Conservation (phyloP, 129 eudicot species). For the Artemisia tridentata region DNA sequence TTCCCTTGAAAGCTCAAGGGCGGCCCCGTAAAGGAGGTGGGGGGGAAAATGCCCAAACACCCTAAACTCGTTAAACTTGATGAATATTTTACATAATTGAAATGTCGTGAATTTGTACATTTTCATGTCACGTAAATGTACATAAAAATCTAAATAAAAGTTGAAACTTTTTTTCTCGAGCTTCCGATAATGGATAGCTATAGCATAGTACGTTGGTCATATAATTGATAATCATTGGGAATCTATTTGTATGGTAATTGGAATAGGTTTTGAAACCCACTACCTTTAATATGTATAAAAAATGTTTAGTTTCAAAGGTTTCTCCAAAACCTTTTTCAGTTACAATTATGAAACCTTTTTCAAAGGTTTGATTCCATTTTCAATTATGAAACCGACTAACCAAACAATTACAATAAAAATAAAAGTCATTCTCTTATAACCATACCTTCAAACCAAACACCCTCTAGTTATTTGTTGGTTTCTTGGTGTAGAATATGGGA, state of each 20-base stretch:
- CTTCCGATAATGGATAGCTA: neutral
- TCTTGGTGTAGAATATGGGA: slow-evolving; percentile 17
- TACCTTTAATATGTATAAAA: too few species aligned
- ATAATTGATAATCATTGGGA: neutral
- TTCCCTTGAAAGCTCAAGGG: too few species aligned
- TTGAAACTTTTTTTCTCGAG: too few species aligned
- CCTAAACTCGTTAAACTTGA: too few species aligned
- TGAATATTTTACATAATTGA: too few species aligned
- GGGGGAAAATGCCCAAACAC: too few species aligned
- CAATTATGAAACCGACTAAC: too few species aligned
- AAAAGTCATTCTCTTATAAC: neutral
- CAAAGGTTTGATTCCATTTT: too few species aligned
- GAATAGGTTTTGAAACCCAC: too few species aligned
- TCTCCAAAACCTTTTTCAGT: neutral
- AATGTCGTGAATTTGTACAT: too few species aligned
- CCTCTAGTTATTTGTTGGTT: slow-evolving; percentile 5
- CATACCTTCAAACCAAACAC: neutral
- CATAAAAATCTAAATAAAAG: neutral
- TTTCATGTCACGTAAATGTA: neutral
- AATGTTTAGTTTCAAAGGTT: neutral
- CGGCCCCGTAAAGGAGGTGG: too few species aligned
- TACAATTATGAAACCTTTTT: neutral
- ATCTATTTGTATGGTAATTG: neutral
- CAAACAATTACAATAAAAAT: too few species aligned
- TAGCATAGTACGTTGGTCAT: neutral